Conservation (phyloP, 345 rosid species). For the Tarenaya hassleriana region DNA sequence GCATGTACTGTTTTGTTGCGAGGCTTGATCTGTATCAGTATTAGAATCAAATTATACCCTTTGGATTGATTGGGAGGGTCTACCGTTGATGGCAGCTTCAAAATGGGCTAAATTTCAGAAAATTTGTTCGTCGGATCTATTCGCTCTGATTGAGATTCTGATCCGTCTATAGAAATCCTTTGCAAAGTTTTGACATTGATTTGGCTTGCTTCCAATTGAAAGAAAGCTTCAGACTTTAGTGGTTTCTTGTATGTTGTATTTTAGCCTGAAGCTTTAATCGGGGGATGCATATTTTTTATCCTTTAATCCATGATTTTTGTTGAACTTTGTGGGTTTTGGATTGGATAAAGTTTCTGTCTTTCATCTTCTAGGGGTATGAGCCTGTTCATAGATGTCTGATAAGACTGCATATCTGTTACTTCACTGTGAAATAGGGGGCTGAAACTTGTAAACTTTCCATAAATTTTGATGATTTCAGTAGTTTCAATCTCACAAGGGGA, state of each 20-base stretch:
- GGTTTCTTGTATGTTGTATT: no score
- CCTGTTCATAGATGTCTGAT: no score
- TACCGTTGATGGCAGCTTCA: not conserved
- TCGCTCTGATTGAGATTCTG: constrained; percentile 1
- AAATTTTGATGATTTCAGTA: constrained; percentile 21
- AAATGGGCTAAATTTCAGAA: not conserved
- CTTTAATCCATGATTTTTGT: not conserved
- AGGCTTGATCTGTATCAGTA: constrained; percentile 8
- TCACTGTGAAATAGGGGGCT: constrained; percentile 6
- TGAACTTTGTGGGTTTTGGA: not conserved
- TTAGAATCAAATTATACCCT: no score
- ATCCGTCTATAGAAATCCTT: not conserved
- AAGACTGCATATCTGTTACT: not conserved
- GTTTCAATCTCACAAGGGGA: constrained; percentile 34
- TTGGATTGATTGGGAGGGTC: constrained; percentile 5
- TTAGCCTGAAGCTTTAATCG: no score
- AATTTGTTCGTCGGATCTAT: no score
- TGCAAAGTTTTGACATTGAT: not conserved
- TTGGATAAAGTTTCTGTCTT: not conserved
- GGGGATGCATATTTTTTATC: no score
- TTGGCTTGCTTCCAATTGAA: not conserved
- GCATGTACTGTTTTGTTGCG: constrained; percentile 23
- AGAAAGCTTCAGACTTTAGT: no score
- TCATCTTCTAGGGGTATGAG: not conserved
- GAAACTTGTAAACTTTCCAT: constrained; percentile 8